Conservation (phyloP, 208 protist species). For the Trypanosoma boissoni region DNA sequence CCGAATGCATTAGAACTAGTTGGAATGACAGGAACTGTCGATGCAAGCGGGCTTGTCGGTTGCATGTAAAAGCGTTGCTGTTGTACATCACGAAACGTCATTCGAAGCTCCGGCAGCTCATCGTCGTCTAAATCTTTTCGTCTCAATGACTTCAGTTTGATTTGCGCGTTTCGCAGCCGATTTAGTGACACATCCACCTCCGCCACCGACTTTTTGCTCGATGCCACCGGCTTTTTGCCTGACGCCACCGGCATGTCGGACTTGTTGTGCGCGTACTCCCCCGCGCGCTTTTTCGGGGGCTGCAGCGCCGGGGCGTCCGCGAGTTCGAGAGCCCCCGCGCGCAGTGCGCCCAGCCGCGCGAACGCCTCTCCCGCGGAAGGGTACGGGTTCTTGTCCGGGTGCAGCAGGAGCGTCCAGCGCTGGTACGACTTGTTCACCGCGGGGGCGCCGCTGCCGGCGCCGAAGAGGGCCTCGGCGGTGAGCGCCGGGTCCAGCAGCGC, state of each 20-base stretch:
- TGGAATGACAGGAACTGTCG: slow-evolving; percentile 29
- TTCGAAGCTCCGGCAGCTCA: slow-evolving; percentile 59
- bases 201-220: background rate
- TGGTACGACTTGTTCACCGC: slow-evolving; percentile 71
- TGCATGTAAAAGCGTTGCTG: slow-evolving; percentile 20
- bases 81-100: slow-evolving; percentile 24
- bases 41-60: slow-evolving; percentile 21
- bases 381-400: slow-evolving; percentile 87
- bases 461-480: slow-evolving; percentile 41
- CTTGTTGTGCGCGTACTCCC: no score
- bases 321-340: slow-evolving; percentile 41
- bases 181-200: slow-evolving; percentile 28
- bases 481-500: slow-evolving; percentile 73
- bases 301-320: slow-evolving; percentile 18
- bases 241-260: no score
- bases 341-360: slow-evolving; percentile 51
- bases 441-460: slow-evolving; percentile 26
- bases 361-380: slow-evolving; percentile 72
- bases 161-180: slow-evolving; percentile 42
- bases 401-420: slow-evolving; percentile 67
- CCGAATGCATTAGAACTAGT: slow-evolving; percentile 16
- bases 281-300: no score
- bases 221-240: background rate
- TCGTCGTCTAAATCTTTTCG: slow-evolving; percentile 66
- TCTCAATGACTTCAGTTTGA: slow-evolving; percentile 79